Evolutionary conservation across 2,329 filamentous ascomycete genomes (phyloP), one percentile per base, ranked within the genome.

Genomic region (Pseudopithomyces maydicus): DNA sequence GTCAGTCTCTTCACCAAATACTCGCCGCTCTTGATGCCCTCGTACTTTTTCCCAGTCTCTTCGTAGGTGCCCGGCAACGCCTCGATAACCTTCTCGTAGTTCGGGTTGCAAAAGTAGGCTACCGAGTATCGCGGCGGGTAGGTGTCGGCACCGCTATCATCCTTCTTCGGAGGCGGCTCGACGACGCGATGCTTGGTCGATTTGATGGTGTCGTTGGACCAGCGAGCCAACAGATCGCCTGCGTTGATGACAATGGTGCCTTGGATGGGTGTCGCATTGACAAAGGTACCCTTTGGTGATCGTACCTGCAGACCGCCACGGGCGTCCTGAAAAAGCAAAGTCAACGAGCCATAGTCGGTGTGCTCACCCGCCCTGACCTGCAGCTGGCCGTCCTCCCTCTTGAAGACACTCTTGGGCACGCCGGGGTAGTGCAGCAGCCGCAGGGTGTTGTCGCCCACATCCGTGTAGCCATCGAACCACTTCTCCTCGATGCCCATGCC

Each of bases 101-200:
- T 92, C 8, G 92, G 91, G 66, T 96, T 94, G 80, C 92, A 96
- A 73, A 96, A 96, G 78, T 96, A 97, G 66, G 92, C 93, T 71
- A 97, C 89, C 67, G 90, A 94, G 71, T 97, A 97, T 26, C 80
- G 64, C 6, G 91, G 82, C 1, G 92, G 91, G 74, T 96, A 89
- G 17, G 82, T 82, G 2, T 73, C 74, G 7, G 77, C 78, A 15
- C 78, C 80, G 3, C 81, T 82, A 15, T 81, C 79, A 0, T 77
- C 72, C 11, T 66, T 59, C 38, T 73, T 73, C 4, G 73, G 67
- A 0, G 91, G 90, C 1, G 93, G 93, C 78, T 97, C 90, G 5
- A 97, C 90, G 0, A 97, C 93, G 11, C 92, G 87, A 76, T 97
- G 93, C 58, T 92, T 86, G 3, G 93, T 97, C 71, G 90, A 94